phyloP scores from a whole-genome alignment of 2,329 filamentous ascomycete species.

The Daldinia eschscholtzii region DNA sequence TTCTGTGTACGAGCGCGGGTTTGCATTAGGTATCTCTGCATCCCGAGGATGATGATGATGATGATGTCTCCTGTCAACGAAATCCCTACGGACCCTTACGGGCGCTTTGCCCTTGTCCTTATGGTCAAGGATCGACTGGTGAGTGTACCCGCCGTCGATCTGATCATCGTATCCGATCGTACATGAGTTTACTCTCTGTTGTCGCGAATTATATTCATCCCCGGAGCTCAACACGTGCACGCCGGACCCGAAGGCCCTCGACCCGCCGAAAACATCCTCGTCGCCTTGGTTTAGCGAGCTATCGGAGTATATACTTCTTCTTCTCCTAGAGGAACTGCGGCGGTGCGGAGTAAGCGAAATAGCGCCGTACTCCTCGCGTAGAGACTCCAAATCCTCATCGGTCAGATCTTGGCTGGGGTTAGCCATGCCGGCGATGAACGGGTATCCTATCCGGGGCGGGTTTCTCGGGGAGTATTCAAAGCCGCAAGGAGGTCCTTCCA shows the following conservation, averaged over 20 bases:
- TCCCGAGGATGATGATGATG: not conserved
- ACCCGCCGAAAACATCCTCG: conserved; percentile 1
- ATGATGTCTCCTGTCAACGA: not conserved
- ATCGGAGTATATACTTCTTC: not conserved
- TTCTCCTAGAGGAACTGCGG: not conserved
- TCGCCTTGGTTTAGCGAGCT: not conserved
- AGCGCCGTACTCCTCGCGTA: not conserved
- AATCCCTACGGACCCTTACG: conserved; percentile 8
- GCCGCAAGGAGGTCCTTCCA: conserved; percentile 10
- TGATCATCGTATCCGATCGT: conserved; percentile 12
- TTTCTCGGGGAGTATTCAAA: conserved; percentile 1
- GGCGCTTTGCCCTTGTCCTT: conserved; percentile 33
- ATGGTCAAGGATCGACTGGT: conserved; percentile 5
- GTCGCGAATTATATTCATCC: conserved; percentile 1
- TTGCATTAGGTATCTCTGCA: conserved; percentile 15
- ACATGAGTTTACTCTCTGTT: conserved; percentile 6
- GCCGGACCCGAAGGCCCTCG: not conserved
- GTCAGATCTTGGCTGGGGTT: not conserved
- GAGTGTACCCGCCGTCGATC: conserved; percentile 1
- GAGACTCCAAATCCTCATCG: conserved; percentile 1
- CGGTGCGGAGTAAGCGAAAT: not conserved
- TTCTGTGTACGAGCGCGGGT: not conserved
- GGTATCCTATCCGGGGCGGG: not conserved
- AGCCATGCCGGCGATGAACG: conserved; percentile 1
- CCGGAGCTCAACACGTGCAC: not conserved